Base-by-base conservation (phyloP, 768 basidiomycete species). In the Amanita rimosa region DNA sequence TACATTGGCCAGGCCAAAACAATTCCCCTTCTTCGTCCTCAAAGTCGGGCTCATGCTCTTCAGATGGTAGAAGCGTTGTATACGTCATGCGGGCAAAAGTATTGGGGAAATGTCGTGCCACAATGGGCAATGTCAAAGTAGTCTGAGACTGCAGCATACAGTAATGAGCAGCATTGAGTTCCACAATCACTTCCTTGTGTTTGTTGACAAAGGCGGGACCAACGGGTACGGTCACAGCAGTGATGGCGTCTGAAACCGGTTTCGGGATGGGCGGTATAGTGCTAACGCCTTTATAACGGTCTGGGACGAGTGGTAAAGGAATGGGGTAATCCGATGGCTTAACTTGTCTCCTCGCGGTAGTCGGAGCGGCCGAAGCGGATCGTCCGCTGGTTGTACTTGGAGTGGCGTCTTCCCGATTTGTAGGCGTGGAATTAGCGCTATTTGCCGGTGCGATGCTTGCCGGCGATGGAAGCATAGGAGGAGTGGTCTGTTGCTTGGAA, bases 11-110 rank as follows among this genome's bases (percentile, higher is more conserved):
- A 0, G 86, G 87, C 87, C 86, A 89, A 58, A 79, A 85, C n/a
- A 90, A 68, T 57, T 89, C 87, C 54, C 86, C 84, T 60, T 87
- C 86, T 54, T 87, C 83, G 55, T 90, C 87, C 60, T 89, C 86
- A 46, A 89, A 77, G 54, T 89, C 86, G 9, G 83, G 82, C 53
- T 88, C 85, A 48, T 83, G 73, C 61, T 90, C 86, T 54, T 90
- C 86, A 13, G 71, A 70, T 0, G 75, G 68, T 0, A 71, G 66
- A 44, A 86, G 65, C 19, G 76, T 79, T 19, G 81, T 77, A 52
- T 78, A 67, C 55, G 85, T 71, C 71, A 89, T 75, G 40, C 87
- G 81, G 8, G 80, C 74, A 60, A 83, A 86, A 0, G 87, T 89
- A 26, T 68, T 74, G 21, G 87, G 87, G 64, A 83, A 90, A 65